Percentiles rank a stretch among this genome's conserved stretches.
Conservation (phyloP, 345 rosid species). For the Gossypium rotundifolium region DNA sequence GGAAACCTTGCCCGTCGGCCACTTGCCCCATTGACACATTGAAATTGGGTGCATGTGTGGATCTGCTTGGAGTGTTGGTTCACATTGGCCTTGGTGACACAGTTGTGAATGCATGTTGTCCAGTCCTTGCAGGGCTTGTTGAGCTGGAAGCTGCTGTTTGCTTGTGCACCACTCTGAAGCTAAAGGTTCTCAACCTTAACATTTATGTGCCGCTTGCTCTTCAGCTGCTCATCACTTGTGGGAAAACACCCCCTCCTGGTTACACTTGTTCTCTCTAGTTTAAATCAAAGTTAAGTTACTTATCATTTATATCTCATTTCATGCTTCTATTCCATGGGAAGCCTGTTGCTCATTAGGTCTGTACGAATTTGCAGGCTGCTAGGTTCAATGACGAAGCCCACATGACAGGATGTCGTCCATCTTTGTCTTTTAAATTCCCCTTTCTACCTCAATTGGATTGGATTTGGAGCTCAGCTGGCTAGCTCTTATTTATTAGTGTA, state of each 20-base stretch:
- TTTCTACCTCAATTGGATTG: constrained; percentile 1
- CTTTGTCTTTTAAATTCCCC: background rate
- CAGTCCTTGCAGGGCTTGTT: constrained; percentile 62
- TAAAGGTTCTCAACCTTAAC: constrained; percentile 78
- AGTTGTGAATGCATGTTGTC: constrained; percentile 76
- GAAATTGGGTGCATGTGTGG: constrained; percentile 92
- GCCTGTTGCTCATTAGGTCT: constrained; percentile 8
- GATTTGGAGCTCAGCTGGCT: background rate
- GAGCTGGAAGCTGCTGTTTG: constrained; percentile 90
- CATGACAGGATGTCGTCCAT: constrained; percentile 52
- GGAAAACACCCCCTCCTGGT: constrained; percentile 95
- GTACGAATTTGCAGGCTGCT: constrained; percentile 27
- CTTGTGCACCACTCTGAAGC: constrained; percentile 83
- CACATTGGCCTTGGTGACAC: constrained; percentile 80
- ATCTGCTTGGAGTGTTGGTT: constrained; percentile 82
- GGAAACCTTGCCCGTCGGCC: constrained; percentile 18
- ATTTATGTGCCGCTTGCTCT: constrained; percentile 84
- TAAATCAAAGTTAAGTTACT: constrained; percentile 19
- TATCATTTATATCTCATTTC: background rate
- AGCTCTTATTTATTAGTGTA: background rate
- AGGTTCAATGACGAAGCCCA: constrained; percentile 29
- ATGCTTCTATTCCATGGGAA: background rate
- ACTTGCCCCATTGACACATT: constrained; percentile 81
- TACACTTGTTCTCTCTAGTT: constrained; percentile 76
- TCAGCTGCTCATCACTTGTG: constrained; percentile 88